Evolutionary conservation across 495 filamentous ascomycete species (phyloP), one percentile per base, ranked within the genome.

Genomic region (Trichoderma orchidacearum): DNA sequence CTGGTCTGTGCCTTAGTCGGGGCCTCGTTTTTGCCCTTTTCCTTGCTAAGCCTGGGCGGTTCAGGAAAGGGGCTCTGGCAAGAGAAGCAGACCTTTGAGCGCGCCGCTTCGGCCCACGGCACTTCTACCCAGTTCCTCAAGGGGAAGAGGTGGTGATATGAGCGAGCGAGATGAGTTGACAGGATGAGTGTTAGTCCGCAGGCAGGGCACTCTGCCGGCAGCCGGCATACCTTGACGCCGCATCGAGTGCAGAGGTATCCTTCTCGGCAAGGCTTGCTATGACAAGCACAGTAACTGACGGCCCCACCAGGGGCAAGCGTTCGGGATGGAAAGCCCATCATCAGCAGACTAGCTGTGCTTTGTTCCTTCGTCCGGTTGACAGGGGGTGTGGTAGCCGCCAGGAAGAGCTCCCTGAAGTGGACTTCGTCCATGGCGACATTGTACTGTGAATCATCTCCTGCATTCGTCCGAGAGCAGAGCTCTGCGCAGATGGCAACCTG

Each of bases 291-390:
- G 51, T 93, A 80, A 57, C 67, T 73, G 60, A 76, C 64, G n/a
- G 81, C 83, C 53, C 85, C 81, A 23, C 70, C 73, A 15, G 80
- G 73, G 56, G 89, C 88, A 52, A 90, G 81, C n/a, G 86, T 86
- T 15, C 93, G 82, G 48, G 85, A 91, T n/a, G 93, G 93, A 62
- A 99, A 99, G 3, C 93, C 94, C 94, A 97, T 97, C 87, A 90
- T 94, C 13, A 99, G 78, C 30, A 97, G 75, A 27, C 87, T 87
- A 34, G 86, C 85, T 48, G 82, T 78, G 58, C 76, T 80, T 62
- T 84, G 80, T 64, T 84, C 83, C 31, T 80, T 70, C 0, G 83
- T 77, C 50, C 86, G 81, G 4, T 88, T 85, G 18, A 87, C 84
- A 2, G 93, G 94, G 2, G 93, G 93, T 8, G 87, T 95, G 6